phyloP scores from a whole-genome alignment of 345 rosid genomes.

The Eucalyptus decipiens region DNA sequence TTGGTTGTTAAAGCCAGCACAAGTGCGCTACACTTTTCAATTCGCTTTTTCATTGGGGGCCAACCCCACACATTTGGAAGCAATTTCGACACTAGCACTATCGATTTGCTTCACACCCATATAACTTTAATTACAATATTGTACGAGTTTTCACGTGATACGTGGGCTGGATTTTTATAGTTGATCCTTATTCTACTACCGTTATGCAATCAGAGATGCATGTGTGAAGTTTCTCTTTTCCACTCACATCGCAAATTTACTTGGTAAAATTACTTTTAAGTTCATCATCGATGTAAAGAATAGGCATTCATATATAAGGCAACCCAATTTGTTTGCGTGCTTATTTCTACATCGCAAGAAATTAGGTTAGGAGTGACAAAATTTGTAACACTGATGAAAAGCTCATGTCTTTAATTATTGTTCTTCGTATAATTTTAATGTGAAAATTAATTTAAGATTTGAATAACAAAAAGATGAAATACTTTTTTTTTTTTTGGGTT shows the following conservation, averaged over 20 bases:
- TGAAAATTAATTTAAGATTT: neutral
- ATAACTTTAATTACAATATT: neutral
- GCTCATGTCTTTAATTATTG: neutral
- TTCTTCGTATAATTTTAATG: neutral
- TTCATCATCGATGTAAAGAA: neutral
- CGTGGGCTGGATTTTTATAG: neutral
- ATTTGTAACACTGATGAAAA: neutral
- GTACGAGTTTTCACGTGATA: neutral
- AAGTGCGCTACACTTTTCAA: neutral
- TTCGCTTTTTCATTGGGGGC: neutral
- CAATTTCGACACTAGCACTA: neutral
- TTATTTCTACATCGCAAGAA: neutral
- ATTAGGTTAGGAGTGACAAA: neutral
- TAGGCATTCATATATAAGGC: neutral
- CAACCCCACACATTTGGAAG: neutral
- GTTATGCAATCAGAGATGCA: neutral
- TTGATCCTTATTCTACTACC: neutral
- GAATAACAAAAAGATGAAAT: neutral
- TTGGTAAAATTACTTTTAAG: neutral
- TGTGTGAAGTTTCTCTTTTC: neutral
- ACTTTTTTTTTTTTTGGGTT: neutral
- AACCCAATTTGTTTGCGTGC: neutral
- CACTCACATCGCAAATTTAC: neutral
- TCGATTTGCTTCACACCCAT: neutral
- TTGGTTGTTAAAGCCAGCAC: neutral